Evolutionary conservation across 192 early-diverging fungal species (phyloP), one percentile per base, ranked within the genome.

Genomic region (Backusella macrospora): DNA sequence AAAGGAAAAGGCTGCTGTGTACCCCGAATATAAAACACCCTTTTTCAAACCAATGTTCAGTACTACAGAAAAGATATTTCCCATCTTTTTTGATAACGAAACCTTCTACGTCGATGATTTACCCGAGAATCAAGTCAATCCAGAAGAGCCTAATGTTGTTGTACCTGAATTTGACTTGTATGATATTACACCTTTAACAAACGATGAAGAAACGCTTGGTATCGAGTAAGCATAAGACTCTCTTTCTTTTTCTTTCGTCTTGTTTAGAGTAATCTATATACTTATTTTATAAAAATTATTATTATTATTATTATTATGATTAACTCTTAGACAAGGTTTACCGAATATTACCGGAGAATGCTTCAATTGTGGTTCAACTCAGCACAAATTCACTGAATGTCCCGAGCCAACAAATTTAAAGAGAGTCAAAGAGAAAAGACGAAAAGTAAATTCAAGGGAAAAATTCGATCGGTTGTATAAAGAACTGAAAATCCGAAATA

Each of bases 111-210:
- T 59, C 8, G 52, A 59, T 59, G 21, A 59, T 59, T 59, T 59
- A 59, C 52, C 52, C 12, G 52, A 59, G 52, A 59, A 59, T 26
- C 52, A 59, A 59, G 52, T 59, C 52, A 26, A 59, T 59, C 3
- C 52, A 59, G 52, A 59, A 59, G 26, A 59, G 21, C 52, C 52
- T 5, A 59, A 23, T 9, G 26, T 59, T 12, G 18, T 26, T 12
- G 52, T 26, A 4, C 52, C 52, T 12, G 52, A 59, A 23, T 23
- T 26, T 59, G 52, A 23, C 3, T 9, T 59, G 3, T 59, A 13
- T 59, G 12, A 23, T 12, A 26, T 59, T 4, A 23, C 21, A 12
- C 52, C 52, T 9, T 59, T 59, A 12, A 59, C 52, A 10, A 59
- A 59, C 26, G 8, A 59, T 13, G 52, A 59, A 34, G 29, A 34